phyloP scores from a whole-genome alignment of 2,329 filamentous ascomycete species.

The Thelonectria discophora region DNA sequence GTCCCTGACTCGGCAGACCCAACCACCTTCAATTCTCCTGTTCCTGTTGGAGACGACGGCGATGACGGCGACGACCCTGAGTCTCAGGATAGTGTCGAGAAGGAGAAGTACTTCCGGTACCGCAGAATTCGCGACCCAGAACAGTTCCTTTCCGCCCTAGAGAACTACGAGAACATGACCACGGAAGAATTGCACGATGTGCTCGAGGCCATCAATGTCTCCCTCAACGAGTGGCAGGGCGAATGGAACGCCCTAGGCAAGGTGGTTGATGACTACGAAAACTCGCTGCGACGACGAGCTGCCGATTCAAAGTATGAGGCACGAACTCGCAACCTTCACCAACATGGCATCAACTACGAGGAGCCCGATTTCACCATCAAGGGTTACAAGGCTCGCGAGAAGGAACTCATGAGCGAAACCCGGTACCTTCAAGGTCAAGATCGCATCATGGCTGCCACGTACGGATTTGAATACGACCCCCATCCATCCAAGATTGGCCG shows the following conservation, averaged over 20 bases:
- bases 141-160: conserved; percentile 58
- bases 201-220: conserved; percentile 55
- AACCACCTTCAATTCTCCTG: conserved; percentile 50
- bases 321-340: conserved; percentile 53
- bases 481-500: conserved; percentile 65
- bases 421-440: conserved; percentile 63
- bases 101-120: conserved; percentile 52
- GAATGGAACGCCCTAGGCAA: conserved; percentile 63
- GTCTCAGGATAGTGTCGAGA: conserved; percentile 45
- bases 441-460: conserved; percentile 65
- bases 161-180: conserved; percentile 60
- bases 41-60: conserved; percentile 48
- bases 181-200: conserved; percentile 56
- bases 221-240: conserved; percentile 61
- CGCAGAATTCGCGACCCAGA: conserved; percentile 61
- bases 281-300: conserved; percentile 59
- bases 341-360: conserved; percentile 54
- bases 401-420: conserved; percentile 55
- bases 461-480: conserved; percentile 69
- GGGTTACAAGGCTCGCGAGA: conserved; percentile 59
- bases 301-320: conserved; percentile 60
- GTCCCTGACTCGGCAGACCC: conserved; percentile 51
- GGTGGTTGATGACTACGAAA: conserved; percentile 66
- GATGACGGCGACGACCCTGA: conserved; percentile 50
- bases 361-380: conserved; percentile 64